phyloP scores from a whole-genome alignment of 179 eudicot genomes.

The Gypsophila paniculata region DNA sequence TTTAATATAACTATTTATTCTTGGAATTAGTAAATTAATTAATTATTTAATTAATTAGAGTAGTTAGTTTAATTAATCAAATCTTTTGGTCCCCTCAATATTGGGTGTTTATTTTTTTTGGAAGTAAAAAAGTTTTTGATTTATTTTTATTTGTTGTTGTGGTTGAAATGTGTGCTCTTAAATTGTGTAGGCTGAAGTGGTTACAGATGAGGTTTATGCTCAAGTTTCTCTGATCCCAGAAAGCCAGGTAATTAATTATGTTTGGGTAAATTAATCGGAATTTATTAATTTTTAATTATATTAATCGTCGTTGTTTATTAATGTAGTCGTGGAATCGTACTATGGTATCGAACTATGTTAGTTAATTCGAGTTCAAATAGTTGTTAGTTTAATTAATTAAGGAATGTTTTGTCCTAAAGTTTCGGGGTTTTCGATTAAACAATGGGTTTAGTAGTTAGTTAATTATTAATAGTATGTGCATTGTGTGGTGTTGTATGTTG shows the following conservation, averaged over 20 bases:
- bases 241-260: slow-evolving; percentile 44
- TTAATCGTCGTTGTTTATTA: slow-evolving; percentile 3
- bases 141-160: slow-evolving; percentile 14
- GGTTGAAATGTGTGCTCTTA: slow-evolving; percentile 37
- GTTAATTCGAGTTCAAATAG: slow-evolving; percentile 17
- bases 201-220: slow-evolving; percentile 87
- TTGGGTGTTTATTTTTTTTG: slow-evolving; percentile 26
- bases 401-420: slow-evolving; percentile 20
- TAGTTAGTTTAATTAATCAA: slow-evolving; percentile 14
- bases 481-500: slow-evolving; percentile 13
- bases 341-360: slow-evolving; percentile 15
- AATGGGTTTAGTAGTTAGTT: slow-evolving; percentile 19
- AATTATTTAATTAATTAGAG: background rate
- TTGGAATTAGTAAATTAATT: slow-evolving; percentile 23
- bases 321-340: slow-evolving; percentile 13
- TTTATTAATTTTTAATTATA: too few relatives aligned
- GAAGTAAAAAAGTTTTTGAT: slow-evolving; percentile 9
- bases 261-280: slow-evolving; percentile 16
- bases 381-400: background rate
- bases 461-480: background rate
- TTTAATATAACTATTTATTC: slow-evolving; percentile 21
- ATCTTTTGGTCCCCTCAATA: slow-evolving; percentile 30
- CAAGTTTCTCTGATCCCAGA: slow-evolving; percentile 84
- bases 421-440: slow-evolving; percentile 21
- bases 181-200: slow-evolving; percentile 64